Evolutionary conservation across 2,329 filamentous ascomycete genomes (phyloP), one percentile per base, ranked within the genome.

Genomic region (Emmonsiellopsis sp.): DNA sequence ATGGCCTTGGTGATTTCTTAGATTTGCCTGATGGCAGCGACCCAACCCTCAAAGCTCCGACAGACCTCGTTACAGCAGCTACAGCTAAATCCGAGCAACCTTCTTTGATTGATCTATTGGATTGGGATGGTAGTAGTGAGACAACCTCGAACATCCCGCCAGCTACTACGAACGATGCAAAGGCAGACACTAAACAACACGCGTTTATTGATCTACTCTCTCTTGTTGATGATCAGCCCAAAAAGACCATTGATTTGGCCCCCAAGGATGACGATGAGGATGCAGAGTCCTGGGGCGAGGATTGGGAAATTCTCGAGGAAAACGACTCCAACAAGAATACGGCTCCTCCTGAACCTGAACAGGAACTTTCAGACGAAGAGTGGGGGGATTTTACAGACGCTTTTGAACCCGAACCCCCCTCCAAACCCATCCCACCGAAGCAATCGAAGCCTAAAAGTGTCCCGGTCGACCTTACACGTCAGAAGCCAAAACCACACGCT

Each of bases 311-410:
- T 30, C 40, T 49, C 47, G 47, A 49, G 40, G 34, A 38, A 13
- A 49, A 37, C 15, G 38, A 35, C 8, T 6, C 13, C 38, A 38
- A 34, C 38, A 38, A 34, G 32, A 44, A 35, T 31, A 7, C 26
- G 10, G 38, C 6, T 5, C 15, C 26, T 7, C 20, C 49, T 26
- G 34, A 47, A 10, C 11, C 35, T 26, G 34, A 47, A 11, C 11
- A 13, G 31, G 47, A 49, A 13, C 35, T n/a, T 11, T 11, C 30
- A 16, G 72, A 76, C 11, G 68, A 71, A 38, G 76, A 77, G 31
- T 80, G 78, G 73, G 77, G 75, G n/a, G 76, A 79, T 52, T 79
- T 81, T 63, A 70, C 72, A 51, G 75, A 77, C 61, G 67, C 51
- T 32, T 10, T 26, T 5, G 38, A 45, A 48, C 20, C 47, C 10